phyloP scores from a whole-genome alignment of 192 early-diverging fungal species.

The Coemansia erecta region DNA sequence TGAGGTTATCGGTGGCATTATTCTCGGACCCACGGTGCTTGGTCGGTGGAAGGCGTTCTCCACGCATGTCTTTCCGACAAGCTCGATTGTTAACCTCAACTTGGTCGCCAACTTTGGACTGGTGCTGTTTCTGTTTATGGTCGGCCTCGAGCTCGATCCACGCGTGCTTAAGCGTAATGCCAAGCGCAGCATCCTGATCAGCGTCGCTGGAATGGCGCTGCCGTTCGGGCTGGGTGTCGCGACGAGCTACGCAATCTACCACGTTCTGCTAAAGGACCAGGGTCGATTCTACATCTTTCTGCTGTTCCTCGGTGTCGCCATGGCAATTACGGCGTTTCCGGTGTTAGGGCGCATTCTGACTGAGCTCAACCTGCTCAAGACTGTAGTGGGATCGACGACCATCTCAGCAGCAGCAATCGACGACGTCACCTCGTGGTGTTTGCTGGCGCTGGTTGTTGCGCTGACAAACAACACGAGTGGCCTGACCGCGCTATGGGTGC shows the following conservation, averaged over 20 bases:
- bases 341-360: conserved; percentile 93
- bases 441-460: conserved; percentile 80
- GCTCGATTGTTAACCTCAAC: conserved; percentile 67
- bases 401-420: conserved; percentile 84
- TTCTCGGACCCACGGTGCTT: conserved; percentile 84
- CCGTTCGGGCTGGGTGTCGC: conserved; percentile 80
- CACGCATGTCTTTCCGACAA: conserved; percentile 67
- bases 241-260: conserved; percentile 69
- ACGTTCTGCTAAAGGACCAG: conserved; percentile 45
- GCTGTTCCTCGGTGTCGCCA: conserved; percentile 86
- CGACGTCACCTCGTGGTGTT: conserved; percentile 85
- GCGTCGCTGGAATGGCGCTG: conserved; percentile 73
- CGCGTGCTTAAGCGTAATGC: conserved; percentile 56
- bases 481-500: conserved; percentile 78
- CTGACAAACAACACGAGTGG: conserved; percentile 73
- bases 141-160: conserved; percentile 83
- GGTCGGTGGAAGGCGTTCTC: conserved; percentile 69
- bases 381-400: conserved; percentile 78
- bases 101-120: conserved; percentile 86
- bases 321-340: conserved; percentile 93
- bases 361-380: conserved; percentile 78
- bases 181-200: conserved; percentile 60
- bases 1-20: conserved; percentile 86
- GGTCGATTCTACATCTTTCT: conserved; percentile 69
- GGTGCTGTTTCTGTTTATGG: conserved; percentile 84